These are phyloP conservation scores for Yamadazyma buinensis DNA, from an alignment of 1,139 yeast species.

Conservation along the genomic window DNA sequence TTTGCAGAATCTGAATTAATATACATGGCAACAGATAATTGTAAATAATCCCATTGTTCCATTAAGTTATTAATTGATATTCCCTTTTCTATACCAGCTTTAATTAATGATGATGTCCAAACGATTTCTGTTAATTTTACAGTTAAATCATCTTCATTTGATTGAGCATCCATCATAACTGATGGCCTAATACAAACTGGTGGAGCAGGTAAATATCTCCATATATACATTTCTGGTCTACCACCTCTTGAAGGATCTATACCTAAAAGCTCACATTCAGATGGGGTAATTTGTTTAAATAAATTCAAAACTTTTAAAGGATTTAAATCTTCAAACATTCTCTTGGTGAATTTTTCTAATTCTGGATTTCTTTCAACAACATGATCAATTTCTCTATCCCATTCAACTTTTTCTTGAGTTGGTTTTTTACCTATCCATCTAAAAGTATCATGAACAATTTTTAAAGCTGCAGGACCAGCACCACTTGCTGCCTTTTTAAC, in stretches of 20 bases:
- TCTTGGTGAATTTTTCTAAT: conserved; percentile 76
- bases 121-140: conserved; percentile 95
- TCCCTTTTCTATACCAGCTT: conserved; percentile 94
- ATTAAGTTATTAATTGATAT: conserved; percentile 85
- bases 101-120: conserved; percentile 88
- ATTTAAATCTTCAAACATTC: conserved; percentile 91
- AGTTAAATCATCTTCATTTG: conserved; percentile 96
- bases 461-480: conserved; percentile 87
- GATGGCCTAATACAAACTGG: conserved; percentile 99
- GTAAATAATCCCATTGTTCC: conserved; percentile 99
- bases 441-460: conserved; percentile 93
- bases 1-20: conserved; percentile 95
- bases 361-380: conserved; percentile 77
- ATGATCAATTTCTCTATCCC: conserved; percentile 82
- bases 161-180: conserved; percentile 88
- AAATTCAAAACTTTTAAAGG: conserved; percentile 86
- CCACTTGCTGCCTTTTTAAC: conserved; percentile 96
- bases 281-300: conserved; percentile 79
- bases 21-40: conserved; percentile 93
- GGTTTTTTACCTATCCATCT: conserved; percentile 92
- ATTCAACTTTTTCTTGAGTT: conserved; percentile 76
- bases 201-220: conserved; percentile 98
- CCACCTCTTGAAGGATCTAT: conserved; percentile 85
- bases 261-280: conserved; percentile 90
- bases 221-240: conserved; percentile 92